Conservation (phyloP, 768 basidiomycete genomes). For the Suillus luteus region DNA sequence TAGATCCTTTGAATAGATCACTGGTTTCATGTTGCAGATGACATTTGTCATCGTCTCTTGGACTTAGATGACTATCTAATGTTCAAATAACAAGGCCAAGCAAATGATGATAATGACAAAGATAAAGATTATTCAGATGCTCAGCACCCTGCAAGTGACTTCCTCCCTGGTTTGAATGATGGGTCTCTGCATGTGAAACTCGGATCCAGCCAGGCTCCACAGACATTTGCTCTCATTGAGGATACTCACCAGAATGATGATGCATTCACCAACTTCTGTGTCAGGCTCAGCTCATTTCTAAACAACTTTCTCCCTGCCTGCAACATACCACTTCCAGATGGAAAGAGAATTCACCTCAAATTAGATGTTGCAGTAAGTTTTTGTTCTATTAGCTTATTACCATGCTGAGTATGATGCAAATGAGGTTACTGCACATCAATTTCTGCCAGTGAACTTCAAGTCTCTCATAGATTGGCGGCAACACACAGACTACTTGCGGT, state of each 20-base stretch:
- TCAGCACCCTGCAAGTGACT: not conserved
- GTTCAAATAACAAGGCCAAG: not conserved
- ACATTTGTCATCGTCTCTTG: not conserved
- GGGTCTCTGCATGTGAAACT: constrained; percentile 7
- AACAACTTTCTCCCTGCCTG: constrained; percentile 5
- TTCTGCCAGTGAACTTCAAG: constrained; percentile 8
- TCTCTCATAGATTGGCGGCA: no score
- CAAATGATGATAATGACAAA: not conserved
- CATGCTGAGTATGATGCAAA: not conserved
- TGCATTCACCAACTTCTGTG: constrained; percentile 3
- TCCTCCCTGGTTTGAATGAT: not conserved
- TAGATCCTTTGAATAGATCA: not conserved
- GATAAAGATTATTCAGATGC: not conserved
- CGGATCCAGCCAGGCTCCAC: constrained; percentile 1
- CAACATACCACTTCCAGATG: not conserved
- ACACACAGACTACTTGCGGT: no score
- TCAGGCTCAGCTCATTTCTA: constrained; percentile 10
- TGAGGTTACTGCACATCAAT: constrained; percentile 30
- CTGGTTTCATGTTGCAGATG: not conserved
- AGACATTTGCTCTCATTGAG: constrained; percentile 2
- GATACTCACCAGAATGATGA: not conserved
- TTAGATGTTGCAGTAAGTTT: constrained; percentile 3
- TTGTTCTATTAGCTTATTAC: not conserved
- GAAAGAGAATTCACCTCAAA: constrained; percentile 3
- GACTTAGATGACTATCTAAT: not conserved